Percentiles rank a stretch among this genome's conserved stretches.
phyloP scores from a whole-genome alignment of 176 grass and related monocot species.

The Echinochloa phyllopogon region DNA sequence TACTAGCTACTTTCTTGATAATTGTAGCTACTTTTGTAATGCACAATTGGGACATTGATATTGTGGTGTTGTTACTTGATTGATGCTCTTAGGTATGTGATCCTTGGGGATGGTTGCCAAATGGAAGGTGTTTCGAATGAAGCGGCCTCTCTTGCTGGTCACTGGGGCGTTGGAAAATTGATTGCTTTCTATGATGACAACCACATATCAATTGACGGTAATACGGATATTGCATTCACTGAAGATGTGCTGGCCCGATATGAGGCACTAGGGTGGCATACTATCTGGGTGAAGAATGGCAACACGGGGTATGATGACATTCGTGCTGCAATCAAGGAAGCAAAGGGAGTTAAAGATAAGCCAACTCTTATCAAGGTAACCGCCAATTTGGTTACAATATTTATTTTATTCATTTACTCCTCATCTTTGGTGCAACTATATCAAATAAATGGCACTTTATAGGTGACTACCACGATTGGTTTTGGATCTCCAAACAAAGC shows the following conservation, averaged over 20 bases:
- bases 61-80: constrained; percentile 18
- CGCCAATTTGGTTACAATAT: neutral
- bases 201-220: constrained; percentile 95
- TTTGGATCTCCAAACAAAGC: constrained; percentile 94
- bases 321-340: constrained; percentile 79
- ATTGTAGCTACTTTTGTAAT: neutral
- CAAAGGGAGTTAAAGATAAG: constrained; percentile 77
- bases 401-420: constrained; percentile 16
- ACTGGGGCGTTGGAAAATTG: constrained; percentile 92
- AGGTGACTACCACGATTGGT: constrained; percentile 93
- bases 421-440: neutral
- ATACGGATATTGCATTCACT: constrained; percentile 82
- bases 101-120: constrained; percentile 88
- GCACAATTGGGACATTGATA: neutral
- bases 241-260: constrained; percentile 79
- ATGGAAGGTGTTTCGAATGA: constrained; percentile 97
- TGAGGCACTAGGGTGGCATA: constrained; percentile 91
- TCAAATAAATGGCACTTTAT: neutral
- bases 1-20: neutral
- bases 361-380: constrained; percentile 90
- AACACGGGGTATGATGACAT: constrained; percentile 90
- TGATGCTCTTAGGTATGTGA: constrained; percentile 62
- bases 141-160: constrained; percentile 77
- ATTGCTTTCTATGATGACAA: constrained; percentile 99
- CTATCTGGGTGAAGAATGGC: constrained; percentile 91